Evolutionary conservation across 2,329 filamentous ascomycete genomes (phyloP).

Genomic region (Podosphaera xanthii): DNA sequence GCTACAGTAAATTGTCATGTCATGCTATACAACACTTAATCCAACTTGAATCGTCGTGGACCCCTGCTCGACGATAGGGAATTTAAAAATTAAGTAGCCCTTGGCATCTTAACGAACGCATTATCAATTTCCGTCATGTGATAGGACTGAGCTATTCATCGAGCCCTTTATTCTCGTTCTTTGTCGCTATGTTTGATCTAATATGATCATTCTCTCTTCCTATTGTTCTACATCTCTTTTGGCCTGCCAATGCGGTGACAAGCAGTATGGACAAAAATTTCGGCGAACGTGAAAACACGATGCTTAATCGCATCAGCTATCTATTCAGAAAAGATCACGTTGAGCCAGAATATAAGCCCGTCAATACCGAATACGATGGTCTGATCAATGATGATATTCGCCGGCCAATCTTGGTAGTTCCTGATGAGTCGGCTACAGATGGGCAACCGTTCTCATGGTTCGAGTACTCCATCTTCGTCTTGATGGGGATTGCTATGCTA

Average conservation of each 20-base stretch:
- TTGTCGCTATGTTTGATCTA: too few relatives aligned
- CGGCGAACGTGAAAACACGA: neutral
- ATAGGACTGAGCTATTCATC: too few relatives aligned
- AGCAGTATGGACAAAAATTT: neutral
- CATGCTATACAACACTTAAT: too few relatives aligned
- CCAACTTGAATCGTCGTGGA: too few relatives aligned
- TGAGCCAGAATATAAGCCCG: slow-evolving; percentile 11
- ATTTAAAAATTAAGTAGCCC: too few relatives aligned
- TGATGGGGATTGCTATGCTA: slow-evolving; percentile 81
- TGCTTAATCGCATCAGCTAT: slow-evolving; percentile 9
- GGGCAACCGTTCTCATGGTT: slow-evolving; percentile 51
- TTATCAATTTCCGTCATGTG: too few relatives aligned
- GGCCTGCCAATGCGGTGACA: neutral
- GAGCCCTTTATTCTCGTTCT: too few relatives aligned
- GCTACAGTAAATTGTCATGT: too few relatives aligned
- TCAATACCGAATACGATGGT: slow-evolving; percentile 7
- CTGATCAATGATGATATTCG: slow-evolving; percentile 7
- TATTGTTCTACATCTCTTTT: neutral
- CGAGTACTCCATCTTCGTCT: slow-evolving; percentile 65
- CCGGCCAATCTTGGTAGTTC: slow-evolving; percentile 5
- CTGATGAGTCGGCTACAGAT: slow-evolving; percentile 1
- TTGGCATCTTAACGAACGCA: too few relatives aligned
- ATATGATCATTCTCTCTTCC: neutral
- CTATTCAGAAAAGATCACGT: slow-evolving; percentile 8
- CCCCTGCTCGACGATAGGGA: too few relatives aligned